Percentiles rank a stretch among this genome's conserved stretches.
Evolutionary conservation across 139 green algal genomes (phyloP).

Genomic region (Haematococcus lacustris): DNA sequence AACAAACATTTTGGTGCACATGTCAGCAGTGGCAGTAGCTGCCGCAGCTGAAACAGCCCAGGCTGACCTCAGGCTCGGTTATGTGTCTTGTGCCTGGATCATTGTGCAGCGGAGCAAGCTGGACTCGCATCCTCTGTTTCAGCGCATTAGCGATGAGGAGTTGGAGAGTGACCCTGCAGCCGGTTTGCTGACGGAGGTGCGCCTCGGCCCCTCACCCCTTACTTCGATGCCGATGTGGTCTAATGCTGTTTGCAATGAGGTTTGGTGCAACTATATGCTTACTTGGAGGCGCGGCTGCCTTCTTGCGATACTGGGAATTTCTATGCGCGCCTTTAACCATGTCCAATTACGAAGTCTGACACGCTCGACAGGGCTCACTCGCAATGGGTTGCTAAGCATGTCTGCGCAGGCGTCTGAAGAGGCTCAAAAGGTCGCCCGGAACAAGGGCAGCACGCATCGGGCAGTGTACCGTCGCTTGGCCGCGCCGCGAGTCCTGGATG

Average conservation of each 20-base stretch:
- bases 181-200: slow-evolving; percentile 44
- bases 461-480: slow-evolving; percentile 51
- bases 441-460: slow-evolving; percentile 57
- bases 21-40: too few species aligned
- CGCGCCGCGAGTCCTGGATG: slow-evolving; percentile 1
- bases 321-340: neutral
- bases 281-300: neutral
- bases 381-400: too few species aligned
- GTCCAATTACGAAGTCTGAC: neutral
- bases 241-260: neutral
- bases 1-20: too few species aligned
- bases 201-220: neutral
- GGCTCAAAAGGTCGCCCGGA: slow-evolving; percentile 84
- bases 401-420: slow-evolving; percentile 63
- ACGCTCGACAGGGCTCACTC: too few species aligned
- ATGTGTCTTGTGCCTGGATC: too few species aligned
- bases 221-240: neutral
- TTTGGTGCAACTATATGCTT: neutral
- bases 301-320: neutral
- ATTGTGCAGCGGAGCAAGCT: slow-evolving; percentile 52
- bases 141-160: slow-evolving; percentile 74
- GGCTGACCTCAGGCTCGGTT: too few species aligned
- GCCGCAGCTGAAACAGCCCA: too few species aligned
- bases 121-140: slow-evolving; percentile 79
- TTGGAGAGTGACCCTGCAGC: slow-evolving; percentile 67